These are phyloP conservation scores for Nepenthes gracilis DNA, from an alignment of 148 eudicot species.

Conservation along the genomic window DNA sequence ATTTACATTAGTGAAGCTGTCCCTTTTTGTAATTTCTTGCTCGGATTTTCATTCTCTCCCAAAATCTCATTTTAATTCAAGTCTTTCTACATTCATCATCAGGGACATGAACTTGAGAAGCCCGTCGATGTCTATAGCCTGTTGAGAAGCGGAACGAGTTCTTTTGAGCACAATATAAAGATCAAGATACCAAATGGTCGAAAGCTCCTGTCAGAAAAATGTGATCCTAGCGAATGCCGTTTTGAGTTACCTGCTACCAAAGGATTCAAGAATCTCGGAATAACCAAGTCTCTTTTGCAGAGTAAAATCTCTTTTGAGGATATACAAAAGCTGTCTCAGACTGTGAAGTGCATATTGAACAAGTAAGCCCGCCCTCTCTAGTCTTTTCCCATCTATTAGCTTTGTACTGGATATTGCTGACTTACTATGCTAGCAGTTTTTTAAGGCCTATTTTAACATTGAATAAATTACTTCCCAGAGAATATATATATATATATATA, in stretches of 20 bases:
- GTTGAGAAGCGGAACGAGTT: conserved; percentile 25
- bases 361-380: conserved; percentile 40
- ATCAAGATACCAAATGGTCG: conserved; percentile 17
- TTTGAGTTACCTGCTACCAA: conserved; percentile 16
- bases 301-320: conserved; percentile 30
- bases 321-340: conserved; percentile 30
- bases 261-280: conserved; percentile 18
- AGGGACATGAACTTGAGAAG: conserved; percentile 50
- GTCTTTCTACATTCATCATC: conserved; percentile 1
- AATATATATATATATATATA: too few relatives aligned
- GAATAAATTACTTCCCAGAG: too few relatives aligned
- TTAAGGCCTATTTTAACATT: too few relatives aligned
- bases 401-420: background rate
- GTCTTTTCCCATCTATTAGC: background rate
- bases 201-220: conserved; percentile 19
- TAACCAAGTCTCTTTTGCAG: conserved; percentile 27
- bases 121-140: conserved; percentile 45
- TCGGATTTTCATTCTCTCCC: background rate
- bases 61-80: background rate
- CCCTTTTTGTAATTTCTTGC: too few relatives aligned
- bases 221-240: conserved; percentile 15
- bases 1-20: too few relatives aligned
- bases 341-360: conserved; percentile 36
- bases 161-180: conserved; percentile 20
- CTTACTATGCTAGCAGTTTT: background rate